Conservation (phyloP, 2,329 filamentous ascomycete genomes). For the Colletotrichum sp. region DNA sequence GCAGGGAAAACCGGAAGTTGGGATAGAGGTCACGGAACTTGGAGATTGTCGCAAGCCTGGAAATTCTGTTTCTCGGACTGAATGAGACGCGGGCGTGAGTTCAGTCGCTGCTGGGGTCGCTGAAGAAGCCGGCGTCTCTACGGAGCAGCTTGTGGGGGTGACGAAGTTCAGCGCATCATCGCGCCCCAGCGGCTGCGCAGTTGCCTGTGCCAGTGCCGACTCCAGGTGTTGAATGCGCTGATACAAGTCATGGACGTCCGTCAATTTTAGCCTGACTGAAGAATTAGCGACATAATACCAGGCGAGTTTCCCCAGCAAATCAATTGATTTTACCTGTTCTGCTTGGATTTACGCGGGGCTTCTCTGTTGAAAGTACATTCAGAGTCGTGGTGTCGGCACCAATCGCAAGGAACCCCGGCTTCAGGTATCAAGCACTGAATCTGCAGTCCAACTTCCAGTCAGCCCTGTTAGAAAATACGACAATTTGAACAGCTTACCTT, state of each 20-base stretch:
- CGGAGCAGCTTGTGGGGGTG: not conserved
- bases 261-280: not conserved
- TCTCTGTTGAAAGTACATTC: not conserved
- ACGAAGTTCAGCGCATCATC: not conserved
- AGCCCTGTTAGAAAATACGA: not conserved
- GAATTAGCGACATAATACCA: not conserved
- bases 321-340: not conserved
- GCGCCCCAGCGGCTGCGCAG: not conserved
- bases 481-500: not conserved
- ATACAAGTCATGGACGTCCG: not conserved
- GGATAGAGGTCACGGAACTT: not conserved
- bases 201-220: not conserved
- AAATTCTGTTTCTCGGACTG: not conserved
- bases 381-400: conserved; percentile 4
- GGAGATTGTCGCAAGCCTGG: not conserved
- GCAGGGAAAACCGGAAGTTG: not conserved
- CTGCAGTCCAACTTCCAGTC: not conserved
- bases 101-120: not conserved
- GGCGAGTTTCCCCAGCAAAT: accelerated
- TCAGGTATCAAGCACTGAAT: conserved; percentile 2
- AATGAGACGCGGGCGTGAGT: not conserved
- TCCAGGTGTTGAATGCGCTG: not conserved
- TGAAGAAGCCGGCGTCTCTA: not conserved
- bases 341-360: not conserved
- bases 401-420: not conserved